Base-by-base conservation (phyloP, 164 flowering plant species). In the Dillenia suffruticosa region DNA sequence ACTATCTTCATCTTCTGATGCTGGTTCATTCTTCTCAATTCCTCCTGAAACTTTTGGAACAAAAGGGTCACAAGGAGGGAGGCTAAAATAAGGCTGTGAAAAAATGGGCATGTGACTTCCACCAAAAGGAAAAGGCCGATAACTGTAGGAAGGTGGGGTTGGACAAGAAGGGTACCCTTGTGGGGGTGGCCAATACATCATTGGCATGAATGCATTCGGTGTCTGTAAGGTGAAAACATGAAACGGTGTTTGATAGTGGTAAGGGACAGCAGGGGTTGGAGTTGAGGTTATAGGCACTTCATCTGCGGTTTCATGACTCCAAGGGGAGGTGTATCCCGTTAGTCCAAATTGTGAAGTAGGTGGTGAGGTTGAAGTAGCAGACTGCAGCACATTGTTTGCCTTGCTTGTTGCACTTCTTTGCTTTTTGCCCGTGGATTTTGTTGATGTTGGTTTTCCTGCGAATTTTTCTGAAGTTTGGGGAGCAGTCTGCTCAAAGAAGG, bases 171-270 rank as follows among this genome's bases (percentile, higher is more conserved):
- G 69, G 60, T 63, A 77, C 54, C 73, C 59, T 59, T 59, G 74
- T 44, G 76, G 70, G 32, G 72, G 74, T 64, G 77, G 80, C 83
- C 84, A 82, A 53, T 70, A 74, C 46, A 74, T n/a, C 72, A 76
- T 56, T 49, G 84, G 79, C 61, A 76, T 51, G 62, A 78, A 68
- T 14, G 74, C 44, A 61, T 76, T 82, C 49, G 79, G 45, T 32
- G 80, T 72, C 9, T 77, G 75, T 13, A 71, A 68, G 49, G 76
- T 72, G 49, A 76, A 67, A 43, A 72, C 44, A 15, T 77, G 68
- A 56, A 68, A 75, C 5, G 69, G 71, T 14, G 74, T 47, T 59
- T 67, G 78, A 46, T 48, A 54, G 46, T 40, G 65, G 62, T 67
- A 69, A 26, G 76, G 32, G 54, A 53, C 43, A 57, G 47, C 63